Evolutionary conservation across 805 yeast genomes (phyloP).

Genomic region (Candida multigemmis): DNA sequence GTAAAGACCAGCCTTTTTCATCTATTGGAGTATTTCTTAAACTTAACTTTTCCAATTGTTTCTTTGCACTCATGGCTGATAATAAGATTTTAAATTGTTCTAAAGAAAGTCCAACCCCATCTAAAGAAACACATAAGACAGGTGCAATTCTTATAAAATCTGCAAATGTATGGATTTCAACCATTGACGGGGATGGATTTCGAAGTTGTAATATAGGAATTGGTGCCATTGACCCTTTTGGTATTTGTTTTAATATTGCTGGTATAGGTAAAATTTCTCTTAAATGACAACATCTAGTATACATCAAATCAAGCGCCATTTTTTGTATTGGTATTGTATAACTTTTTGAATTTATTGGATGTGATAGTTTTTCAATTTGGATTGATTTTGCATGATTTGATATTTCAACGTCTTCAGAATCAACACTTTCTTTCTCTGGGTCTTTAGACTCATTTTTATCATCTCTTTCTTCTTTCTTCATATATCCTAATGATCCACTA

Average conservation of each 20-base stretch:
- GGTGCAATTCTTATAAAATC: constrained; percentile 87
- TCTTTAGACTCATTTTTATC: constrained; percentile 5
- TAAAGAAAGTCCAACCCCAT: constrained; percentile 64
- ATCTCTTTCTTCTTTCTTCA: constrained; percentile 9
- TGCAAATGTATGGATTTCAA: constrained; percentile 80
- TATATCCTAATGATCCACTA: constrained; percentile 51
- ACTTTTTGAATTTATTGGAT: constrained; percentile 6
- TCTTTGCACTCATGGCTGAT: constrained; percentile 58
- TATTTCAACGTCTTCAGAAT: constrained; percentile 9
- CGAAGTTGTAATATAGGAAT: constrained; percentile 60
- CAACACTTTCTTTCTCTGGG: constrained; percentile 3
- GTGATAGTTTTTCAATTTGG: constrained; percentile 24
- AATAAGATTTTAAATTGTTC: constrained; percentile 74
- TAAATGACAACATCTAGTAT: constrained; percentile 87
- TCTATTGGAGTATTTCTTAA: constrained; percentile 72
- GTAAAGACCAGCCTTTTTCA: constrained; percentile 63
- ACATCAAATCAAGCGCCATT: constrained; percentile 60
- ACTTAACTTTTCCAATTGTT: constrained; percentile 61
- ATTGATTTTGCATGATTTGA: constrained; percentile 15
- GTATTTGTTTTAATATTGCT: constrained; percentile 65
- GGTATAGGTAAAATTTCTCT: constrained; percentile 89
- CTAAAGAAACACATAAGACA: constrained; percentile 62
- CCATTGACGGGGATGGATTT: constrained; percentile 84
- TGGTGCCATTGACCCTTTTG: constrained; percentile 70
- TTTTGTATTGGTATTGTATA: constrained; percentile 28